Conservation (phyloP, 176 grass and related monocot species). For the barley (Hordeum vulgare) region DNA sequence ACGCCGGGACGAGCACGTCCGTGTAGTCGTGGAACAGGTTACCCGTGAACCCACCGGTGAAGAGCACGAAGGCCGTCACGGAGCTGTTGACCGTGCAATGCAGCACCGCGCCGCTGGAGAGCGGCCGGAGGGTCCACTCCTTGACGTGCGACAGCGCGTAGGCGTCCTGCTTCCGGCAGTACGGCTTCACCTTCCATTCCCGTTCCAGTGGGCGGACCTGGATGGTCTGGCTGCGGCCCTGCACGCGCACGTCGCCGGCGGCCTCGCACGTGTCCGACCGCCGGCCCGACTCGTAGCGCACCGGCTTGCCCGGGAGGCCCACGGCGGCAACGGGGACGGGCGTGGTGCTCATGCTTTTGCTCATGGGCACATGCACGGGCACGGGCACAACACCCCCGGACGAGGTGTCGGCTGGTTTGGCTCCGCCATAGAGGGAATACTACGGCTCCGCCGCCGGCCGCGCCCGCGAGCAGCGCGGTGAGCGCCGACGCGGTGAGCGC, state of each 20-base stretch:
- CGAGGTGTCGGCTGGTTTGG: neutral
- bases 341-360: neutral
- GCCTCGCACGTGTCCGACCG: constrained; percentile 65
- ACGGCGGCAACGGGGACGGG: neutral
- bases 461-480: no score
- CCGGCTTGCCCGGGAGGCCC: neutral
- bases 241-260: constrained; percentile 45
- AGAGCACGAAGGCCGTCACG: constrained; percentile 55
- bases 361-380: neutral
- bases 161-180: constrained; percentile 48
- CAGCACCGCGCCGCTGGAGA: neutral
- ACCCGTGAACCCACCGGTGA: constrained; percentile 62
- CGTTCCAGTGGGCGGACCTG: constrained; percentile 17
- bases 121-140: constrained; percentile 50
- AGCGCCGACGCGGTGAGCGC: no score
- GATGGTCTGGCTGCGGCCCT: constrained; percentile 28
- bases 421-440: no score
- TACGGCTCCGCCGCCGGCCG: no score
- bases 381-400: neutral
- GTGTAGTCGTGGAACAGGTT: constrained; percentile 94
- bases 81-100: constrained; percentile 46
- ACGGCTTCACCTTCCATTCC: constrained; percentile 53
- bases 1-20: constrained; percentile 81
- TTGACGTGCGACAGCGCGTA: constrained; percentile 40
- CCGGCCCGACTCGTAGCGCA: constrained; percentile 53